These are phyloP conservation scores for Urostyla sp. DNA, from an alignment of 73 alveolate genomes.

Conservation along the genomic window DNA sequence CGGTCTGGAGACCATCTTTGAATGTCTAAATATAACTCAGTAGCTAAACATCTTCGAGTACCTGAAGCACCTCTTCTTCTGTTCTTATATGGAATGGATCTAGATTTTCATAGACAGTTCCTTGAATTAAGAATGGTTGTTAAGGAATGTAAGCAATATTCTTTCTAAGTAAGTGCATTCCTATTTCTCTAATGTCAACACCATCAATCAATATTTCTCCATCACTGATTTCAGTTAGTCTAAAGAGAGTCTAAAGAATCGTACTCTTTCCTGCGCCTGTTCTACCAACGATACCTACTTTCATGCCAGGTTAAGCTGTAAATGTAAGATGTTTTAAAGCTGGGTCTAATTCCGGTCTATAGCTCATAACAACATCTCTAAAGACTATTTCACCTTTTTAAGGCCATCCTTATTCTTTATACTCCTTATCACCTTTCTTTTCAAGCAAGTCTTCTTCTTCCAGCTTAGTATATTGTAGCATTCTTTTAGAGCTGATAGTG, in stretches of 20 bases:
- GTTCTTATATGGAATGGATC: slow-evolving; percentile 79
- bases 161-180: slow-evolving; percentile 75
- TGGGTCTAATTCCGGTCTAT: slow-evolving; percentile 66
- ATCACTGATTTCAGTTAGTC: slow-evolving; percentile 78
- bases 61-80: slow-evolving; percentile 46
- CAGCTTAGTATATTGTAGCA: slow-evolving; percentile 27
- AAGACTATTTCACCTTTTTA: slow-evolving; percentile 71
- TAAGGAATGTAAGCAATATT: slow-evolving; percentile 85
- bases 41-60: slow-evolving; percentile 33
- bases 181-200: slow-evolving; percentile 73
- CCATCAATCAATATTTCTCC: slow-evolving; percentile 88
- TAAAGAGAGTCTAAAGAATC: slow-evolving; percentile 83
- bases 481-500: slow-evolving; percentile 47
- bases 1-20: slow-evolving; percentile 28
- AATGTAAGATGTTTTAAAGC: slow-evolving; percentile 65
- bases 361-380: slow-evolving; percentile 70
- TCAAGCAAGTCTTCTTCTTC: slow-evolving; percentile 46
- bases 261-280: slow-evolving; percentile 97
- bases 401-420: slow-evolving; percentile 64
- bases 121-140: slow-evolving; percentile 84
- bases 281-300: slow-evolving; percentile 92
- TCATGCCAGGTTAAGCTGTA: slow-evolving; percentile 32
- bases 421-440: neutral
- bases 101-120: slow-evolving; percentile 83
- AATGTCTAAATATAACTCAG: slow-evolving; percentile 23